Conservation (phyloP, 805 yeast genomes). For the Yarrowia sp. region DNA sequence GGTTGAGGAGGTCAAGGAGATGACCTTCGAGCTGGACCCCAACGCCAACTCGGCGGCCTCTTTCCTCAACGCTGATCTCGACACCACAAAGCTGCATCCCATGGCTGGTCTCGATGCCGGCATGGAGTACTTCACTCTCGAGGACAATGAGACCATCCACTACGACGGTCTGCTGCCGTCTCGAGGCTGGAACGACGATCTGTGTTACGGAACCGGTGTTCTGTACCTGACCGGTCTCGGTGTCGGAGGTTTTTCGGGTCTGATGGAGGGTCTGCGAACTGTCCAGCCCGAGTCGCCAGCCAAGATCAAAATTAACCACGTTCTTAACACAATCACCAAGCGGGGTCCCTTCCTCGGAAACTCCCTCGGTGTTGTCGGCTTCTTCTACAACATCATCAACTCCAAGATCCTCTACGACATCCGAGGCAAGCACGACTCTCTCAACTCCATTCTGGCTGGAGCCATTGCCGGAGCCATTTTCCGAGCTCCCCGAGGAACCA, state of each 20-base stretch:
- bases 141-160: constrained; percentile 71
- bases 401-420: constrained; percentile 65
- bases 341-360: constrained; percentile 96
- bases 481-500: constrained; percentile 78
- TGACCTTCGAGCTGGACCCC: constrained; percentile 62
- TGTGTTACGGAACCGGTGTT: constrained; percentile 97
- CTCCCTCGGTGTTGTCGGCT: constrained; percentile 89
- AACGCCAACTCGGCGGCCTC: constrained; percentile 60
- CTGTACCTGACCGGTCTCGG: constrained; percentile 82
- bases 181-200: constrained; percentile 97
- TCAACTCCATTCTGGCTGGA: constrained; percentile 83
- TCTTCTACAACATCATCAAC: constrained; percentile 82
- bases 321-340: constrained; percentile 86
- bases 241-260: constrained; percentile 84
- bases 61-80: constrained; percentile 61
- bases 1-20: constrained; percentile 29
- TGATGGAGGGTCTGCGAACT: constrained; percentile 78
- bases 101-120: constrained; percentile 89
- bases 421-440: constrained; percentile 86
- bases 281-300: constrained; percentile 75
- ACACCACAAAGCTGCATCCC: constrained; percentile 77
- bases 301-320: constrained; percentile 80
- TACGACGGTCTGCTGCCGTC: constrained; percentile 88
- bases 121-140: constrained; percentile 85
- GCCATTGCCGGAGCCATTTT: constrained; percentile 89